These are phyloP conservation scores for Saccharomyces hybrid DNA, from an alignment of 1,139 yeast genomes.

Conservation along the genomic window DNA sequence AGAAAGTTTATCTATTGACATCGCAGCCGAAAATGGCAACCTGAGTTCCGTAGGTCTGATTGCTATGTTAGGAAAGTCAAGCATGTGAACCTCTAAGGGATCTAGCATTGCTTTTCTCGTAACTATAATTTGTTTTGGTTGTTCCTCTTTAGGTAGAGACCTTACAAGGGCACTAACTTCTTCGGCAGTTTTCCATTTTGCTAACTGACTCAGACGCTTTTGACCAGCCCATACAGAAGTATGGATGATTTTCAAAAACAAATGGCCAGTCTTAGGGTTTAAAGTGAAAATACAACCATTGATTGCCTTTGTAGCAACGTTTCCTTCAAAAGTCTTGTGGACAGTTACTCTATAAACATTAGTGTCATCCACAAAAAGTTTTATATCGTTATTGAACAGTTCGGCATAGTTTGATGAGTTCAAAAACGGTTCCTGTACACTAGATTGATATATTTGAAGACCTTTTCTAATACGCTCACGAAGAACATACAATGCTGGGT, in stretches of 20 bases:
- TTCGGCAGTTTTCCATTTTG: conserved; percentile 98
- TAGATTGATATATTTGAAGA: conserved; percentile 84
- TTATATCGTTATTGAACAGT: conserved; percentile 73
- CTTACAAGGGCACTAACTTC: conserved; percentile 89
- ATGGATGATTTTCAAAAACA: conserved; percentile 82
- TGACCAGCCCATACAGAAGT: conserved; percentile 98
- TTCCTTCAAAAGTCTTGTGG: conserved; percentile 89
- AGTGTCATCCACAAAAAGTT: conserved; percentile 82
- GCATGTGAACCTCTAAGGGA: conserved; percentile 93
- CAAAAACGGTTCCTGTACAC: conserved; percentile 85
- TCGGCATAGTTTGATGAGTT: conserved; percentile 88
- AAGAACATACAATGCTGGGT: conserved; percentile 85
- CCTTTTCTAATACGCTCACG: conserved; percentile 94
- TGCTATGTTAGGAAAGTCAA: conserved; percentile 89
- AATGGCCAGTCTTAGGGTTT: conserved; percentile 84
- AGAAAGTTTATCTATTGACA: conserved; percentile 73
- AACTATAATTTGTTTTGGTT: conserved; percentile 85
- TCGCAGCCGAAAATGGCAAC: conserved; percentile 81
- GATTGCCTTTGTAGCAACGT: conserved; percentile 82
- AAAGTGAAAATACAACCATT: conserved; percentile 89
- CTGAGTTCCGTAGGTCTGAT: conserved; percentile 85
- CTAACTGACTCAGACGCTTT: conserved; percentile 83
- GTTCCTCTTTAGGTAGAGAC: conserved; percentile 87
- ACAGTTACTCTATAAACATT: conserved; percentile 92
- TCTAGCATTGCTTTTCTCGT: conserved; percentile 88